Percentiles rank a stretch among this genome's conserved stretches.
phyloP scores from a whole-genome alignment of 2,329 filamentous ascomycete species.

The Coniochaeta sp. region DNA sequence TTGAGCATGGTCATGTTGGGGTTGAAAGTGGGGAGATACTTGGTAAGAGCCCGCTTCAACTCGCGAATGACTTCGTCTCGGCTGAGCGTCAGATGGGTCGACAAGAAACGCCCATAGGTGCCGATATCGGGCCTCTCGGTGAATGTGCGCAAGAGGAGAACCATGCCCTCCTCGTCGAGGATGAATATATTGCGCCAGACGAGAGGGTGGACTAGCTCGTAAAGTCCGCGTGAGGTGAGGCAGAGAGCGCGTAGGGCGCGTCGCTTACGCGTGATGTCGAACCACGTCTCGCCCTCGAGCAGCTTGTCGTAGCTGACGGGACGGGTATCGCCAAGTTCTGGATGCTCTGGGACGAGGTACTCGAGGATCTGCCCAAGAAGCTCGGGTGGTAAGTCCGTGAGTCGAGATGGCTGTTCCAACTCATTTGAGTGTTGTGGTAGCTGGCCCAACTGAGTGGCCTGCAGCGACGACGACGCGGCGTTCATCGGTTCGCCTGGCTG shows the following conservation, averaged over 20 bases:
- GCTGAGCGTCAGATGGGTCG: constrained; percentile 17
- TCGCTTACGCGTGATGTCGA: constrained; percentile 16
- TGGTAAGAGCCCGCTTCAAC: constrained; percentile 8
- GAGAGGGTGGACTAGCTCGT: constrained; percentile 11
- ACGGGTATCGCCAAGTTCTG: constrained; percentile 18
- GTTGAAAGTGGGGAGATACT: constrained; percentile 9
- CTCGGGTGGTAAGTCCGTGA: constrained; percentile 10
- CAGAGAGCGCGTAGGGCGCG: constrained; percentile 15
- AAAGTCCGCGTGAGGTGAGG: constrained; percentile 12
- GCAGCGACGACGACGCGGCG: background rate
- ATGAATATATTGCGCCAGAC: constrained; percentile 16
- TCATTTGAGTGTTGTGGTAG: constrained; percentile 5
- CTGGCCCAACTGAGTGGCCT: background rate
- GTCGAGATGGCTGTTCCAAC: background rate
- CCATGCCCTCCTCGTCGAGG: constrained; percentile 12
- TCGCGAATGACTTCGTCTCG: constrained; percentile 11
- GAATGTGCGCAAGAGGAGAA: constrained; percentile 18
- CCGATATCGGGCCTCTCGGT: constrained; percentile 11
- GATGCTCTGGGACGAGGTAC: constrained; percentile 12
- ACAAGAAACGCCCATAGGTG: constrained; percentile 13
- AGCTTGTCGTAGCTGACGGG: constrained; percentile 18
- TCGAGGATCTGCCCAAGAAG: constrained; percentile 13
- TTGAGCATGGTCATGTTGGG: background rate
- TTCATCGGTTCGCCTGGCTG: too few relatives aligned
- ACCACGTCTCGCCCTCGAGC: constrained; percentile 17